Percentiles rank a stretch among this genome's conserved stretches.
These are phyloP conservation scores for Pleurotus eryngii DNA, from an alignment of 768 basidiomycete species.

Conservation along the genomic window DNA sequence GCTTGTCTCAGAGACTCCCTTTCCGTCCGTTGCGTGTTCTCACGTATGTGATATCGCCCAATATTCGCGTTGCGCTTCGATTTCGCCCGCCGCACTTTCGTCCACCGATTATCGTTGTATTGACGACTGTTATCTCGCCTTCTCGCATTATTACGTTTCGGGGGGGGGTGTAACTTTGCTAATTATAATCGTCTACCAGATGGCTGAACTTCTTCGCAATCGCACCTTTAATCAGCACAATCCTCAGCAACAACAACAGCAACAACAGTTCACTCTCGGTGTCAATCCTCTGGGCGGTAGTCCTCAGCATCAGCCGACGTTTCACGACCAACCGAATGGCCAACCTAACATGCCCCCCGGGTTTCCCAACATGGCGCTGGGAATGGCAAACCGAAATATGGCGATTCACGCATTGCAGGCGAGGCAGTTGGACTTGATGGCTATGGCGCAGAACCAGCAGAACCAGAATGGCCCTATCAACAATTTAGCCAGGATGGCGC, in stretches of 20 bases:
- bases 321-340: conserved; percentile 30
- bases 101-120: conserved; percentile 14
- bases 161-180: conserved; percentile 6
- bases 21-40: neutral
- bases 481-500: conserved; percentile 7
- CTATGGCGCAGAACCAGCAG: conserved; percentile 43
- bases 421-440: conserved; percentile 45
- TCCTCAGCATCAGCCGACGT: conserved; percentile 29
- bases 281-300: conserved; percentile 36
- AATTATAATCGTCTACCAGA: conserved; percentile 14
- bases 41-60: conserved; percentile 4
- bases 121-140: conserved; percentile 16
- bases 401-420: conserved; percentile 30
- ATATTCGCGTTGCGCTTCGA: neutral
- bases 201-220: conserved; percentile 24
- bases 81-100: conserved; percentile 9
- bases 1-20: neutral
- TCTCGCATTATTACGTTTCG: conserved; percentile 8
- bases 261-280: conserved; percentile 40
- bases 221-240: conserved; percentile 16
- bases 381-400: conserved; percentile 22
- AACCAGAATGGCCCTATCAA: conserved; percentile 38
- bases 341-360: conserved; percentile 27
- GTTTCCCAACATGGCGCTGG: conserved; percentile 32
- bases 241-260: conserved; percentile 31